phyloP scores from a whole-genome alignment of 2,329 filamentous ascomycete species.

The Colletotrichum navitas region DNA sequence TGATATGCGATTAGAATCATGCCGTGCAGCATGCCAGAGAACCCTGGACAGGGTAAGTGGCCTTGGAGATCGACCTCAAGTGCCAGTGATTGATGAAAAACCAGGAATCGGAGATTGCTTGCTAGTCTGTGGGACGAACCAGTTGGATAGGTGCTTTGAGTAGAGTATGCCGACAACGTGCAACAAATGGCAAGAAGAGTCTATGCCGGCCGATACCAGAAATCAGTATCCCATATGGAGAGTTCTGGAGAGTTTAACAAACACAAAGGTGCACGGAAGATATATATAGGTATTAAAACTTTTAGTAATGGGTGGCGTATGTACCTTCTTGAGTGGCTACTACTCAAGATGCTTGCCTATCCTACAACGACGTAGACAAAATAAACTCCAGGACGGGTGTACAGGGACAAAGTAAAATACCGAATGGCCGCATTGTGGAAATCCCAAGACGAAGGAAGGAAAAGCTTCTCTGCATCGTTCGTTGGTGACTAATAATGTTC shows the following conservation, averaged over 20 bases:
- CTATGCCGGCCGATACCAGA: not conserved
- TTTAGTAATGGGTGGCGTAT: not conserved
- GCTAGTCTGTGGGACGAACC: conserved; percentile 45
- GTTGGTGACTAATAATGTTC: not conserved
- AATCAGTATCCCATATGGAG: no score
- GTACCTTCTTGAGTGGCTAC: not conserved
- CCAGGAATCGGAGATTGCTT: conserved; percentile 40
- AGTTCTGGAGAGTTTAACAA: not conserved
- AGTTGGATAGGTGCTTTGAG: not conserved
- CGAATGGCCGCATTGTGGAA: fast-evolving
- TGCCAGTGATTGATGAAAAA: not conserved
- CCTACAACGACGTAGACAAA: not conserved
- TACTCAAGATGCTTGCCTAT: not conserved
- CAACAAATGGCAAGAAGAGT: no score
- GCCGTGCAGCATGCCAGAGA: conserved; percentile 46
- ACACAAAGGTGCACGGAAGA: no score
- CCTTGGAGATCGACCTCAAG: not conserved
- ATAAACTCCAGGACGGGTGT: not conserved
- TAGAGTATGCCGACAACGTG: not conserved
- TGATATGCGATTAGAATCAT: conserved; percentile 42
- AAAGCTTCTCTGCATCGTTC: not conserved
- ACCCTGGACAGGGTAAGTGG: conserved; percentile 44
- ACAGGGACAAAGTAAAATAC: not conserved
- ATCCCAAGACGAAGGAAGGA: not conserved
- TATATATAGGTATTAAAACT: not conserved